Conservation (phyloP, 768 basidiomycete species). For the Leccinum broughii region DNA sequence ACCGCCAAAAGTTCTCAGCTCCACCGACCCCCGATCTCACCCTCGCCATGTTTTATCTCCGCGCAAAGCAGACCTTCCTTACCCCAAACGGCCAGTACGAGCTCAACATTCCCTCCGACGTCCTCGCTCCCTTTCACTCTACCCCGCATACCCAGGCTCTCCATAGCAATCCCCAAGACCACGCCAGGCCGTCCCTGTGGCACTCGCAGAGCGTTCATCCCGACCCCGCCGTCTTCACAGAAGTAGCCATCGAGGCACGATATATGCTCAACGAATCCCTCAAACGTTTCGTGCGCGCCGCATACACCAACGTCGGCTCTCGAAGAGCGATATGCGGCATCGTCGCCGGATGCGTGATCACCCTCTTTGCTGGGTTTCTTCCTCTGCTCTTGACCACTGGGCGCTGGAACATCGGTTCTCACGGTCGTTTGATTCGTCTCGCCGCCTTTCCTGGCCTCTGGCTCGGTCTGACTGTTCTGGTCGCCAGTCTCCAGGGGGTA, state of each 20-base stretch:
- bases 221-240: slow-evolving; percentile 62
- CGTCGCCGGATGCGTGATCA: slow-evolving; percentile 55
- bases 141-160: slow-evolving; percentile 35
- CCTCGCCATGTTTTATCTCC: slow-evolving; percentile 72
- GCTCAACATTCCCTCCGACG: slow-evolving; percentile 65
- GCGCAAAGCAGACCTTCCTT: slow-evolving; percentile 81
- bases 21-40: slow-evolving; percentile 47
- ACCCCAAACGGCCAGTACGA: slow-evolving; percentile 71
- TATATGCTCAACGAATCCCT: slow-evolving; percentile 65
- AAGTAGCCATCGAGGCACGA: slow-evolving; percentile 57
- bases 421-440: slow-evolving; percentile 55
- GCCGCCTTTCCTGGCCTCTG: slow-evolving; percentile 66
- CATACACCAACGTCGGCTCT: slow-evolving; percentile 69
- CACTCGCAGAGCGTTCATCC: slow-evolving; percentile 47
- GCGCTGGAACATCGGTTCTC: slow-evolving; percentile 33
- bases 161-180: slow-evolving; percentile 8
- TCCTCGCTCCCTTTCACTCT: slow-evolving; percentile 60
- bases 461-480: slow-evolving; percentile 61
- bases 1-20: slow-evolving; percentile 29
- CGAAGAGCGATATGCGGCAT: slow-evolving; percentile 70
- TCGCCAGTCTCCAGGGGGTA: slow-evolving; percentile 69
- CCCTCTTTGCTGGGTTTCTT: slow-evolving; percentile 46
- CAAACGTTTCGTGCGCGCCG: slow-evolving; percentile 63
- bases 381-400: slow-evolving; percentile 52
- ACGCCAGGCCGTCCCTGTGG: slow-evolving; percentile 18